phyloP scores from a whole-genome alignment of 768 basidiomycete species.

The Suillus variegatus region DNA sequence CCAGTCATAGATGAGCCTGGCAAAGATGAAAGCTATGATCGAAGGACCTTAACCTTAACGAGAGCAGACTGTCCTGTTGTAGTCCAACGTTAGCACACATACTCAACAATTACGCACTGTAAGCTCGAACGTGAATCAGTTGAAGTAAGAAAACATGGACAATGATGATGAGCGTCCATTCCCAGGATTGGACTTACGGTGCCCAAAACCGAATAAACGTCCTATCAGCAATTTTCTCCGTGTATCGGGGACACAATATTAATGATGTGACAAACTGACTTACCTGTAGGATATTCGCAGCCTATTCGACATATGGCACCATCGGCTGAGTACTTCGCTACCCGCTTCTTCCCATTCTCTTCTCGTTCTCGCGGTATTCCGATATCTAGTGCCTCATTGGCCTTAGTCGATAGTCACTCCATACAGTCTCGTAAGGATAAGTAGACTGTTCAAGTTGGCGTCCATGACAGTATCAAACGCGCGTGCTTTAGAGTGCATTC shows the following conservation, averaged over 20 bases:
- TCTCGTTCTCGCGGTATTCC: too few relatives aligned
- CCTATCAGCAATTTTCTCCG: neutral
- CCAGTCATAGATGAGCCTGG: constrained; percentile 65
- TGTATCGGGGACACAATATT: neutral
- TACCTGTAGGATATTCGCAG: constrained; percentile 52
- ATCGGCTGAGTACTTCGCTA: too few relatives aligned
- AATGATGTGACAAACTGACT: neutral
- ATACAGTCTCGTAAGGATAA: too few relatives aligned
- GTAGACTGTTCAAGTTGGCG: too few relatives aligned
- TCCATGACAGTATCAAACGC: too few relatives aligned
- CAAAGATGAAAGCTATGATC: constrained; percentile 61
- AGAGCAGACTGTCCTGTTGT: constrained; percentile 53
- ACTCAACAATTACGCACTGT: constrained; percentile 37
- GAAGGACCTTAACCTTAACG: constrained; percentile 66
- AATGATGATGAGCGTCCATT: constrained; percentile 58
- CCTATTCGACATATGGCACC: constrained; percentile 15
- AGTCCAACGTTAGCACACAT: neutral
- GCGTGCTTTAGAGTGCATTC: too few relatives aligned
- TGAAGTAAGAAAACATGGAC: constrained; percentile 52
- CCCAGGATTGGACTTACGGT: constrained; percentile 48
- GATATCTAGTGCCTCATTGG: too few relatives aligned
- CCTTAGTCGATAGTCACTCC: too few relatives aligned
- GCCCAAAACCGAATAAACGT: constrained; percentile 41
- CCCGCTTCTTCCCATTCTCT: too few relatives aligned
- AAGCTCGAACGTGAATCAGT: constrained; percentile 58